A percentile compares a stretch with the other conserved stretches of the same genome.
phyloP scores from a whole-genome alignment of 2,329 filamentous ascomycete genomes.

The Pseudogymnoascus sp. region DNA sequence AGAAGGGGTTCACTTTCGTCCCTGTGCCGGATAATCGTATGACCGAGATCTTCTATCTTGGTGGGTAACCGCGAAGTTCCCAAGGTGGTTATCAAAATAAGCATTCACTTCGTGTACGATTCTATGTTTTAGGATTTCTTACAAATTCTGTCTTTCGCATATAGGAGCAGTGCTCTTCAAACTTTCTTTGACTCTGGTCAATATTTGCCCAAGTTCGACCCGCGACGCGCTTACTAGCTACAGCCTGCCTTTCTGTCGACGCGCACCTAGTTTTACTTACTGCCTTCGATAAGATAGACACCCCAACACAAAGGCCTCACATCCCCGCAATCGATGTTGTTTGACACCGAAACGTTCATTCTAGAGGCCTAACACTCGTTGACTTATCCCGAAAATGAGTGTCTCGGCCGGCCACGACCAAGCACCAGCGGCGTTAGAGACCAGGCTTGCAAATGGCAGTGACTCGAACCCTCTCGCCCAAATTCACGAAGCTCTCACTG shows the following conservation, averaged over 20 bases:
- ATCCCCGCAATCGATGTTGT: slow-evolving; percentile 7
- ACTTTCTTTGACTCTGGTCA: background rate
- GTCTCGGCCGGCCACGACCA: slow-evolving; percentile 8
- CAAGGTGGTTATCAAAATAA: slow-evolving; percentile 6
- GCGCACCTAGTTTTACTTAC: background rate
- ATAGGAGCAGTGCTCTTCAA: slow-evolving; percentile 4
- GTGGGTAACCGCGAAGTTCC: background rate
- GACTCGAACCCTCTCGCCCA: slow-evolving; percentile 46
- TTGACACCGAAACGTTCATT: background rate
- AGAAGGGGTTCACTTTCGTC: background rate
- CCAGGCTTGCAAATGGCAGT: slow-evolving; percentile 30
- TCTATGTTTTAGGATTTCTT: background rate
- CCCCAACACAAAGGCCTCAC: slow-evolving; percentile 5
- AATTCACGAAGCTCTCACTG: slow-evolving; percentile 77
- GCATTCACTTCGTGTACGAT: slow-evolving; percentile 8
- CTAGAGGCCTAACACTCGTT: slow-evolving; percentile 6
- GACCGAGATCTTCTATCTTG: slow-evolving; percentile 6
- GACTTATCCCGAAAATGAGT: background rate
- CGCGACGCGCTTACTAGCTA: background rate
- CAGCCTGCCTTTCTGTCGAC: background rate
- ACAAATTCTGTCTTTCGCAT: background rate
- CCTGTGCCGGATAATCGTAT: slow-evolving; percentile 4
- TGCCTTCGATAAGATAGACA: slow-evolving; percentile 1
- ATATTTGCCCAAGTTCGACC: background rate
- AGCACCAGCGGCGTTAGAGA: slow-evolving; percentile 1